These are phyloP conservation scores for Pestalotiopsis sp. DNA, from an alignment of 2,329 filamentous ascomycete species.

Conservation along the genomic window DNA sequence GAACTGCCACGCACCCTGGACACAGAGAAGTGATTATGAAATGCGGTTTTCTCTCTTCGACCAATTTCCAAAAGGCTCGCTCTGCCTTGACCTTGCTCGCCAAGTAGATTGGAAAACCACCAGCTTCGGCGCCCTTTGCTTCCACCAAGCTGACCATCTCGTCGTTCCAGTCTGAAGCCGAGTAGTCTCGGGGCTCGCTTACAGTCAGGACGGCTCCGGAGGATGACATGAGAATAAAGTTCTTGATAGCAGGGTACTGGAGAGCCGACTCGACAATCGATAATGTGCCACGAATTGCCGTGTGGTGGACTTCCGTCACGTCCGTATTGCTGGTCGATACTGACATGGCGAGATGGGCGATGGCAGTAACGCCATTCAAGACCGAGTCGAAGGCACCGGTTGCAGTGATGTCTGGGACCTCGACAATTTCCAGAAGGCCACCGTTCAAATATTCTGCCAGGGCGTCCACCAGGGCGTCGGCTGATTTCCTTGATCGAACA, in stretches of 20 bases:
- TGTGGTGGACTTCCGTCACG: not conserved
- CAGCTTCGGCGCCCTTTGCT: not conserved
- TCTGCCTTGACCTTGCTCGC: not conserved
- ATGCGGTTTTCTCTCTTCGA: not conserved
- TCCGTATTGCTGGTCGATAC: not conserved
- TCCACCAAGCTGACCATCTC: not conserved
- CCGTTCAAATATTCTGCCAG: not conserved
- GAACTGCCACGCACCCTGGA: not conserved
- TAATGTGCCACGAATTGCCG: not conserved
- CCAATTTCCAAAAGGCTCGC: not conserved
- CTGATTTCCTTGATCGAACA: not conserved
- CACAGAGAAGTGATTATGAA: not conserved
- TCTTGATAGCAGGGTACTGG: not conserved
- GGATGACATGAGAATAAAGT: not conserved
- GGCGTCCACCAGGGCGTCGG: not conserved
- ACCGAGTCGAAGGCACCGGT: not conserved
- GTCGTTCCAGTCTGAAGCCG: not conserved
- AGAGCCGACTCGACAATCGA: not conserved
- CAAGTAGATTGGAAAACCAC: not conserved
- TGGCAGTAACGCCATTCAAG: not conserved
- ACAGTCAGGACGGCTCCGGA: not conserved
- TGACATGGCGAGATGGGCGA: not conserved
- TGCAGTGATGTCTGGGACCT: not conserved
- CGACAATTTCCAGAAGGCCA: not conserved
- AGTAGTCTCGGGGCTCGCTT: not conserved